Evolutionary conservation across 2,329 filamentous ascomycete genomes (phyloP).

Genomic region (Sclerotinia glacialis): DNA sequence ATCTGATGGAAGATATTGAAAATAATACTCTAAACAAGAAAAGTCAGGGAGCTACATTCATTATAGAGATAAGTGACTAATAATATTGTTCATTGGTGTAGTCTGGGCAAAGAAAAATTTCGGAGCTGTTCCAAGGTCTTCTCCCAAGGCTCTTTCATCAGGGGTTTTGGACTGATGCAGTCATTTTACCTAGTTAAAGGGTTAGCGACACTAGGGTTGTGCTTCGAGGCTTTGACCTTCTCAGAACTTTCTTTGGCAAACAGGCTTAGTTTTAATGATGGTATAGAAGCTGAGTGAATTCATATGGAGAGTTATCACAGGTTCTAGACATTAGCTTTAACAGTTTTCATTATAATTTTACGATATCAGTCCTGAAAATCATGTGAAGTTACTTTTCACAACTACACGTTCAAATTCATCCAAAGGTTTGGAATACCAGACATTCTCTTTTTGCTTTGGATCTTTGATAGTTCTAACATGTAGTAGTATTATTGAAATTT

Average conservation of each 20-base stretch:
- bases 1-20: not conserved
- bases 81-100: too few relatives aligned
- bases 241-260: fast-evolving
- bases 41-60: not conserved
- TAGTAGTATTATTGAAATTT: too few relatives aligned
- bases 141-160: not conserved
- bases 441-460: not conserved
- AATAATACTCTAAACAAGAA: not conserved
- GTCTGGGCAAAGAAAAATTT: not conserved
- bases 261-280: too few relatives aligned
- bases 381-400: not conserved
- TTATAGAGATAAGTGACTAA: not conserved
- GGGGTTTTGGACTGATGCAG: not conserved
- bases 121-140: not conserved
- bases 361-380: not conserved
- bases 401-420: not conserved
- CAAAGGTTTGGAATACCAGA: not conserved
- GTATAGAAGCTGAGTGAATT: fast-evolving
- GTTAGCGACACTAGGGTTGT: constrained; percentile 7
- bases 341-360: too few relatives aligned
- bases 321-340: too few relatives aligned
- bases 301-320: too few relatives aligned
- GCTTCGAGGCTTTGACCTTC: not conserved
- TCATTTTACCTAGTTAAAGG: not conserved
- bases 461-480: too few relatives aligned